These are phyloP conservation scores for Pyrenopolyporus hunteri DNA, from an alignment of 495 filamentous ascomycete species.

Conservation along the genomic window DNA sequence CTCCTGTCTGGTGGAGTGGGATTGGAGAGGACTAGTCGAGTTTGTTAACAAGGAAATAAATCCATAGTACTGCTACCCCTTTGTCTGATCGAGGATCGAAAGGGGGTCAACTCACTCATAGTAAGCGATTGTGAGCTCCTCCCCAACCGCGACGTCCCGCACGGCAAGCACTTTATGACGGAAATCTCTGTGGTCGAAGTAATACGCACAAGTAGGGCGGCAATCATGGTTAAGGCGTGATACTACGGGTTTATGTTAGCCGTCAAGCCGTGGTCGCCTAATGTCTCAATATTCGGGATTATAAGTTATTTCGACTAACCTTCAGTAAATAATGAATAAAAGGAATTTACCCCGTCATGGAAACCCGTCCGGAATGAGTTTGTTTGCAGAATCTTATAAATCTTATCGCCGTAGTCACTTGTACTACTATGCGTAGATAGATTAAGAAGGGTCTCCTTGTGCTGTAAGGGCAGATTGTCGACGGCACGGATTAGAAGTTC, in stretches of 20 bases:
- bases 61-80: no score
- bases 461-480: conserved; percentile 30
- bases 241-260: conserved; percentile 31
- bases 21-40: conserved; percentile 38
- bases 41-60: neutral
- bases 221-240: conserved; percentile 55
- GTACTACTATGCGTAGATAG: conserved; percentile 35
- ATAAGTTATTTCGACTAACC: conserved; percentile 16
- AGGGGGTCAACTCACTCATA: conserved; percentile 43
- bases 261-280: neutral
- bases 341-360: conserved; percentile 36
- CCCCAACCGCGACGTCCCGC: conserved; percentile 43
- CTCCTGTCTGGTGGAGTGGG: conserved; percentile 33
- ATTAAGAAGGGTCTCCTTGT: conserved; percentile 34
- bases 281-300: neutral
- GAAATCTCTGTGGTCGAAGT: conserved; percentile 44
- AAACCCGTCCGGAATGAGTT: conserved; percentile 43
- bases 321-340: conserved; percentile 43
- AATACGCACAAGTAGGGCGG: conserved; percentile 52
- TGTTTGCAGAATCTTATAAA: conserved; percentile 42
- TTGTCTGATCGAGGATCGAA: no score
- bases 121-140: conserved; percentile 50
- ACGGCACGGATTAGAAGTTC: conserved; percentile 38
- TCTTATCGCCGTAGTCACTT: conserved; percentile 20
- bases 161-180: conserved; percentile 47